phyloP scores from a whole-genome alignment of 2,329 filamentous ascomycete genomes.

The Knoxdaviesia proteae region DNA sequence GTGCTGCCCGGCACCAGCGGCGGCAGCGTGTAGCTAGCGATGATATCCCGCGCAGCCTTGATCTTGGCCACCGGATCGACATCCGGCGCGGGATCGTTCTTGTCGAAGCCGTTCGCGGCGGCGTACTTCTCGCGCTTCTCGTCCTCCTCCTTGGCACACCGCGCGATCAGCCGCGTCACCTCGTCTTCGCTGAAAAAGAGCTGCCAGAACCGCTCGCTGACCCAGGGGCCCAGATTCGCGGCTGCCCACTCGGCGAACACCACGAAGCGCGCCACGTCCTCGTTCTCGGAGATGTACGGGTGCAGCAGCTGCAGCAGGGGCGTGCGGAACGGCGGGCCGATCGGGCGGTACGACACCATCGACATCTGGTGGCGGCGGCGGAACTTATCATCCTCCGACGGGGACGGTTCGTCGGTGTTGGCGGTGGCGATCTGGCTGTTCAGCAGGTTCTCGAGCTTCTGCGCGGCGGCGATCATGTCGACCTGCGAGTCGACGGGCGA shows the following conservation, averaged over 20 bases:
- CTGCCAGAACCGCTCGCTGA: slow-evolving; percentile 63
- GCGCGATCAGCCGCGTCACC: slow-evolving; percentile 36
- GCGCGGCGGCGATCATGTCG: slow-evolving; percentile 49
- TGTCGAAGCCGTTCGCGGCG: too few species aligned
- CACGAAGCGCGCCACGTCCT: slow-evolving; percentile 34
- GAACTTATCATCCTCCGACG: slow-evolving; percentile 8
- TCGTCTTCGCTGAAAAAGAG: slow-evolving; percentile 45
- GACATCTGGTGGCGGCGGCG: slow-evolving; percentile 26
- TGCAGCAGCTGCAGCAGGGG: slow-evolving; percentile 38
- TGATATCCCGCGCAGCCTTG: too few species aligned
- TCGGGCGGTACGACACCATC: slow-evolving; percentile 18
- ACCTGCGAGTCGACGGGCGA: slow-evolving; percentile 75
- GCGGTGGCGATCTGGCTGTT: slow-evolving; percentile 68
- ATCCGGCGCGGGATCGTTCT: too few species aligned
- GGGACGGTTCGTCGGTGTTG: slow-evolving; percentile 13
- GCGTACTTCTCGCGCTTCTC: slow-evolving; percentile 9
- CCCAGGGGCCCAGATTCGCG: slow-evolving; percentile 60
- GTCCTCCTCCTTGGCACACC: slow-evolving; percentile 14
- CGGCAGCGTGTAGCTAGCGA: background rate
- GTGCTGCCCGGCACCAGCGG: background rate
- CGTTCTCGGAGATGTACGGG: slow-evolving; percentile 17
- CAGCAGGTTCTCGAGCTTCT: slow-evolving; percentile 54
- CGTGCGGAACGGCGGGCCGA: slow-evolving; percentile 37
- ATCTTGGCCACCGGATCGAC: too few species aligned
- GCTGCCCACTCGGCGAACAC: slow-evolving; percentile 36